Base-by-base conservation (phyloP, 2,329 filamentous ascomycete genomes). In the Drechslerella coelobrocha region DNA sequence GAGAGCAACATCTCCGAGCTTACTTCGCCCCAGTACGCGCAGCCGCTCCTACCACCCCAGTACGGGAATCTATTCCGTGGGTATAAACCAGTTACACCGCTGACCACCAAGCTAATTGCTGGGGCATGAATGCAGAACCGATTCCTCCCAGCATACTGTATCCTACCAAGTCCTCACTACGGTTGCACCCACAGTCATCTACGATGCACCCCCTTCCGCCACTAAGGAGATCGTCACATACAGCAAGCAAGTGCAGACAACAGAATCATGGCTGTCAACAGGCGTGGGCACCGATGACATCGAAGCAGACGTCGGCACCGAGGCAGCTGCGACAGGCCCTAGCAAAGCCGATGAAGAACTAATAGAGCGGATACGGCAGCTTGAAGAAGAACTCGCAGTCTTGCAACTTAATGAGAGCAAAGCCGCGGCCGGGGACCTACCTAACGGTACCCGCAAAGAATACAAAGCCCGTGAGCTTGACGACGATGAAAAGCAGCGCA, bases 231-330 rank as follows among this genome's bases (percentile, higher is more conserved):
- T 96, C 68, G 92, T 96, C 77, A 96, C 92, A 57, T 99, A 99
- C 83, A 97, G 90, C 83, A 97, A 97, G 81, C 92, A 88, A 61
- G 92, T 97, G 21, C 95, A 99, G 79, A 97, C 94, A 14, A 86
- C 89, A 21, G 89, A 91, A 76, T 86, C 88, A 73, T 90, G 90
- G 86, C 83, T 82, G 2, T 82, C 83, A 51, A 84, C 86, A 7
- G 85, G 85, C 27, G 83, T 85, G 23, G 87, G 87, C 14, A 88
- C 92, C 27, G 82, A 83, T 27, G 87, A 87, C 14, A 88, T 92
- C 26, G 82, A 83, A 29, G 88, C 89, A 21, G 85, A 86, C 39
- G 77, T 80, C 8, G 80, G 83, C 7, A 56, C 61, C 26, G 62
- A 72, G 39, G 17, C 52, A 3, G 43, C 56, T 7, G 14, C 27